A percentile compares a stretch with the other conserved stretches of the same genome.
These are phyloP conservation scores for Diplocarpon rosae DNA, from an alignment of 2,329 filamentous ascomycete species.

Conservation along the genomic window DNA sequence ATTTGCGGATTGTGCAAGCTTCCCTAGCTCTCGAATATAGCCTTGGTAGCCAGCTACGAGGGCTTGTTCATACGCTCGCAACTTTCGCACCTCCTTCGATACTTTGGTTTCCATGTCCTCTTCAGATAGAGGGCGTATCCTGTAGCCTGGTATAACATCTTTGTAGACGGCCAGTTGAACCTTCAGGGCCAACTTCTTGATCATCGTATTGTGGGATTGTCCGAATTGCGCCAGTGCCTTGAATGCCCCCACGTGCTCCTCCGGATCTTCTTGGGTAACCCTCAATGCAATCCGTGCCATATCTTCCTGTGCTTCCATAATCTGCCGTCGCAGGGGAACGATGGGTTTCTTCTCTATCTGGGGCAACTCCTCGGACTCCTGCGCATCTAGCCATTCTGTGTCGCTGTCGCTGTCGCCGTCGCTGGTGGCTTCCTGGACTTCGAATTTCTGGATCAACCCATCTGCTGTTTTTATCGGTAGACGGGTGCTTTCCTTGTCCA, in stretches of 20 bases:
- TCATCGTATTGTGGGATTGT: constrained; percentile 54
- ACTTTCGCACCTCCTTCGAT: constrained; percentile 79
- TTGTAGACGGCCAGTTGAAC: constrained; percentile 88
- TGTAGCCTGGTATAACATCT: constrained; percentile 91
- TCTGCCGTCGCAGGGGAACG: constrained; percentile 66
- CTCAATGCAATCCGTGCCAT: constrained; percentile 69
- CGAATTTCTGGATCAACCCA: constrained; percentile 55
- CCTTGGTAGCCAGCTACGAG: constrained; percentile 74
- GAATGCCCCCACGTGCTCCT: constrained; percentile 75
- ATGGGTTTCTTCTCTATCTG: constrained; percentile 44
- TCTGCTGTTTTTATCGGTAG: constrained; percentile 81
- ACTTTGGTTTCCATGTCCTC: constrained; percentile 68
- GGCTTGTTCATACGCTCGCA: constrained; percentile 78
- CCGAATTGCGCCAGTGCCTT: constrained; percentile 67
- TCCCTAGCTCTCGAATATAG: constrained; percentile 68
- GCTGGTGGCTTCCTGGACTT: constrained; percentile 39
- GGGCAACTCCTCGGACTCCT: constrained; percentile 39
- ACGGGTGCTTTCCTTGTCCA: constrained; percentile 57
- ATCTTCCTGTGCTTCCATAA: constrained; percentile 83
- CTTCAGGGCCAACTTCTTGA: constrained; percentile 77
- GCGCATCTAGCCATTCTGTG: constrained; percentile 50
- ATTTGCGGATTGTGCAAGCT: constrained; percentile 49
- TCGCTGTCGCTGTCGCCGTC: constrained; percentile 51
- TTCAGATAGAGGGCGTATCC: constrained; percentile 73
- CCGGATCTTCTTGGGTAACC: constrained; percentile 76